These are phyloP conservation scores for Rutstroemia sp. DNA, from an alignment of 2,329 filamentous ascomycete genomes.

Conservation along the genomic window DNA sequence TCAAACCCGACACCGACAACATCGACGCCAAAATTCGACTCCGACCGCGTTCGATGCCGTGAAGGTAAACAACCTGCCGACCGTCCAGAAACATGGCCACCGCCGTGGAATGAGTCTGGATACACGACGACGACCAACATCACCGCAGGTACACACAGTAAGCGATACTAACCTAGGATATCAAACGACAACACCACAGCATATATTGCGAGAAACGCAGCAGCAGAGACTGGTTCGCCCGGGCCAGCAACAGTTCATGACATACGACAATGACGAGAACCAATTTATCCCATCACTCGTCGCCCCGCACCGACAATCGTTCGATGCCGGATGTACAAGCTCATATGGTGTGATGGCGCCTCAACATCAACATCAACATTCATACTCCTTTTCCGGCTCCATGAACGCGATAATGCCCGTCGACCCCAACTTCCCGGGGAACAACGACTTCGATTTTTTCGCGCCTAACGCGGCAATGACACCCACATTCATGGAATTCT, in stretches of 20 bases:
- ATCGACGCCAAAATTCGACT: constrained; percentile 84
- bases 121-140: constrained; percentile 54
- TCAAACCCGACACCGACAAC: constrained; percentile 66
- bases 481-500: constrained; percentile 28
- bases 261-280: constrained; percentile 39
- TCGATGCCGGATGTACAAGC: constrained; percentile 38
- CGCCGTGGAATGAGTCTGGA: constrained; percentile 82
- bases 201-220: constrained; percentile 84
- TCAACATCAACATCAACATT: constrained; percentile 13
- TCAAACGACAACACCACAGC: constrained; percentile 50
- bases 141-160: constrained; percentile 33
- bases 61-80: constrained; percentile 61
- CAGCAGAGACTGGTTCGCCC: constrained; percentile 78
- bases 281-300: constrained; percentile 50
- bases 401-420: constrained; percentile 36
- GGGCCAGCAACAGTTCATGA: constrained; percentile 40
- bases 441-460: constrained; percentile 28
- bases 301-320: constrained; percentile 47
- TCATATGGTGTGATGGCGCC: constrained; percentile 24
- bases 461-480: constrained; percentile 21
- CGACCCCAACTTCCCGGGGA: constrained; percentile 30
- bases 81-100: constrained; percentile 51
- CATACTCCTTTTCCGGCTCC: constrained; percentile 32
- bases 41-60: constrained; percentile 69
- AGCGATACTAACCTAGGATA: constrained; percentile 52